Evolutionary conservation across 2,329 filamentous ascomycete species (phyloP).

Genomic region (Cryphonectria carpinicola): DNA sequence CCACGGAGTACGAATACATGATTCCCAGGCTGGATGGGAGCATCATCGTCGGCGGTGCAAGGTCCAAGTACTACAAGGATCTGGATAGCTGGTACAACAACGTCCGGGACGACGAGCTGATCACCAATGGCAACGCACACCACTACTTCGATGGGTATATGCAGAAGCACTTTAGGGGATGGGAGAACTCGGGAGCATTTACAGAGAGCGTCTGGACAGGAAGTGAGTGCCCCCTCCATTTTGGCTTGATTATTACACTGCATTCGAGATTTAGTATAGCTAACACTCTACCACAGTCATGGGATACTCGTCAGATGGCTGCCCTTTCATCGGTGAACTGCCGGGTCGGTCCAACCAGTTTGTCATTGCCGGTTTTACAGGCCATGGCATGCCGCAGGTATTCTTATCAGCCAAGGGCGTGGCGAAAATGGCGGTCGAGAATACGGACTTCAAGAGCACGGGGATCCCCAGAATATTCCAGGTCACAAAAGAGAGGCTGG

Average conservation of each 20-base stretch:
- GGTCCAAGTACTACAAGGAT: slow-evolving; percentile 38
- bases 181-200: slow-evolving; percentile 47
- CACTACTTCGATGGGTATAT: slow-evolving; percentile 51
- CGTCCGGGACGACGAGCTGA: slow-evolving; percentile 46
- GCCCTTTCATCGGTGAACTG: slow-evolving; percentile 49
- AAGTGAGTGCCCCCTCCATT: slow-evolving; percentile 34
- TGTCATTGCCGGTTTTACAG: slow-evolving; percentile 54
- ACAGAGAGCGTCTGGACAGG: slow-evolving; percentile 47
- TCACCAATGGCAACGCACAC: slow-evolving; percentile 40
- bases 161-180: slow-evolving; percentile 49
- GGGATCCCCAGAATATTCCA: slow-evolving; percentile 44
- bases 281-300: slow-evolving; percentile 41
- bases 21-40: slow-evolving; percentile 46
- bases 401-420: slow-evolving; percentile 46
- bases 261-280: neutral
- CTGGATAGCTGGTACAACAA: slow-evolving; percentile 47
- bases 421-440: slow-evolving; percentile 44
- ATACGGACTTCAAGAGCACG: slow-evolving; percentile 38
- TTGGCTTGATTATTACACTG: neutral
- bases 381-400: slow-evolving; percentile 55
- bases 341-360: slow-evolving; percentile 45
- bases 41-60: slow-evolving; percentile 49
- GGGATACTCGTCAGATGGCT: slow-evolving; percentile 46
- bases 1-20: slow-evolving; percentile 40
- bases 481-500: slow-evolving; percentile 37